phyloP scores from a whole-genome alignment of 2,329 filamentous ascomycete species.

The Macrophomina tecta region DNA sequence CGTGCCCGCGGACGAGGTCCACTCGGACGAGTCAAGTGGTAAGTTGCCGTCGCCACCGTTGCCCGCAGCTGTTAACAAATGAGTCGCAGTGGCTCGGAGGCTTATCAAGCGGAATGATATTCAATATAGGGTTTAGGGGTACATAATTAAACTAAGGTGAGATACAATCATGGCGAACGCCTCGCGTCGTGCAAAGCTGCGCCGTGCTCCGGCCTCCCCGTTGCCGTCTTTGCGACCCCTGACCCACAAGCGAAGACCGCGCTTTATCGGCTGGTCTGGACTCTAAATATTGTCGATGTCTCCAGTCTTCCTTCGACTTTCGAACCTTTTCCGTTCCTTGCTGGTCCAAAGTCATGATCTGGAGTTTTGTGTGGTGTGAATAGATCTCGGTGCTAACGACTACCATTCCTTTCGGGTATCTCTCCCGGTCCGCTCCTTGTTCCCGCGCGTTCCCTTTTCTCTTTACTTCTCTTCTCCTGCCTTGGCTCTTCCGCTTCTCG shows the following conservation, averaged over 20 bases:
- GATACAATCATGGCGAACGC: slow-evolving; percentile 16
- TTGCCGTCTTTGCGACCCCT: slow-evolving; percentile 10
- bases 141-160: slow-evolving; percentile 26
- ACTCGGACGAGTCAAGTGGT: neutral
- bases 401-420: neutral
- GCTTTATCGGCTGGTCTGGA: slow-evolving; percentile 11
- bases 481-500: neutral
- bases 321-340: slow-evolving; percentile 11
- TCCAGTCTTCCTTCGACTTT: slow-evolving; percentile 4
- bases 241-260: slow-evolving; percentile 19
- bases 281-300: slow-evolving; percentile 15
- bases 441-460: slow-evolving; percentile 9
- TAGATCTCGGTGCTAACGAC: slow-evolving; percentile 10
- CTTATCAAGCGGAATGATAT: neutral
- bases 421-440: slow-evolving; percentile 9
- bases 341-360: slow-evolving; percentile 14
- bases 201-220: slow-evolving; percentile 8
- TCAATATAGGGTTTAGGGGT: slow-evolving; percentile 23
- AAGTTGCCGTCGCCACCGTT: neutral
- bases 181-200: slow-evolving; percentile 5
- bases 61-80: neutral
- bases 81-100: neutral
- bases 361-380: slow-evolving; percentile 2
- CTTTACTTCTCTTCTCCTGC: neutral
- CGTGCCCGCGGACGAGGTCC: neutral